These are phyloP conservation scores for Fusarium multiceps DNA, from an alignment of 2,329 filamentous ascomycete species.

Conservation along the genomic window DNA sequence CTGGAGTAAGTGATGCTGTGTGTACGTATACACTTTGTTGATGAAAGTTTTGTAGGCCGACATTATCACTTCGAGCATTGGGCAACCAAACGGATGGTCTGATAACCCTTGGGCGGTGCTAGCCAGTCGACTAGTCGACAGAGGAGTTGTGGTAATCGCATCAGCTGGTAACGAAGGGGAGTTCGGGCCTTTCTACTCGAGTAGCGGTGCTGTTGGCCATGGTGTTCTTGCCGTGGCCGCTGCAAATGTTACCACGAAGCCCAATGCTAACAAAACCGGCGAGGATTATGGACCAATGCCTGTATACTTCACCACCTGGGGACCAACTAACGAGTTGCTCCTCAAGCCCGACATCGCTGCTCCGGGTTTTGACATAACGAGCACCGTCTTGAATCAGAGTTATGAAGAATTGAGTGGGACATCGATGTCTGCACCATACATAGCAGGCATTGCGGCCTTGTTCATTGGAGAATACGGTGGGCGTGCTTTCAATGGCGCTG, in stretches of 20 bases:
- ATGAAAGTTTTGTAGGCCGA: constrained; percentile 49
- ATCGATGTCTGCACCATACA: constrained; percentile 66
- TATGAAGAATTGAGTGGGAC: constrained; percentile 64
- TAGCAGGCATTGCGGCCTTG: constrained; percentile 62
- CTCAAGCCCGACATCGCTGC: constrained; percentile 63
- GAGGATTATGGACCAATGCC: constrained; percentile 50
- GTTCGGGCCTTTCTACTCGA: constrained; percentile 59
- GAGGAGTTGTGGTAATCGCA: constrained; percentile 62
- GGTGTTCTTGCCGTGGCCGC: constrained; percentile 53
- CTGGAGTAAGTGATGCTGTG: constrained; percentile 43
- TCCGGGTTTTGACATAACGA: constrained; percentile 62
- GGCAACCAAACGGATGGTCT: constrained; percentile 53
- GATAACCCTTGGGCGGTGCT: constrained; percentile 58
- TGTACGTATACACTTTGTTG: neutral
- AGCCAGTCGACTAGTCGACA: constrained; percentile 54
- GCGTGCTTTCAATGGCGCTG: constrained; percentile 52
- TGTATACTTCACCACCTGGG: constrained; percentile 62
- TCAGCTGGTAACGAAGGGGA: constrained; percentile 64
- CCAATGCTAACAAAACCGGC: constrained; percentile 48
- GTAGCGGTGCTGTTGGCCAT: constrained; percentile 49
- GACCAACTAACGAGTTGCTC: constrained; percentile 62
- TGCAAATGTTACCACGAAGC: constrained; percentile 57
- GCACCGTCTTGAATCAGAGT: constrained; percentile 56
- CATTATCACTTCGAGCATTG: constrained; percentile 57
- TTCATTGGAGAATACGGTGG: constrained; percentile 58